phyloP scores from a whole-genome alignment of 495 filamentous ascomycete species.

The Penicillium simplicissimum region DNA sequence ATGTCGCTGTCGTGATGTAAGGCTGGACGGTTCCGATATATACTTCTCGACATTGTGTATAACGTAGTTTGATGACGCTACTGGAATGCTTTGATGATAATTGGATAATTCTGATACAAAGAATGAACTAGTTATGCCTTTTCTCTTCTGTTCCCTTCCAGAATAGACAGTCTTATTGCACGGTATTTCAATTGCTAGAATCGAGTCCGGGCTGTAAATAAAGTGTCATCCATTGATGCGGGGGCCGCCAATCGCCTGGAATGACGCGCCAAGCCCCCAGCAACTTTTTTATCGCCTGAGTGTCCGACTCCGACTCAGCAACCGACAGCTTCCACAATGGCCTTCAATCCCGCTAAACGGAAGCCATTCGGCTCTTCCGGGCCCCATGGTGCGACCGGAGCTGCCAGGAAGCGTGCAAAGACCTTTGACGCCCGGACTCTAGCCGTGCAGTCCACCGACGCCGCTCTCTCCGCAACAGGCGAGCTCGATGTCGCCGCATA shows the following conservation, averaged over 20 bases:
- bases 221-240: not conserved
- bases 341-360: slow-evolving; percentile 39
- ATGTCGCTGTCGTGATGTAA: slow-evolving; percentile 65
- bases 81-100: not conserved
- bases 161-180: not conserved
- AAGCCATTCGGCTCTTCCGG: slow-evolving; percentile 26
- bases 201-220: not conserved
- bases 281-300: slow-evolving; percentile 26
- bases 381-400: slow-evolving; percentile 25
- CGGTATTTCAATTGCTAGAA: too few species aligned
- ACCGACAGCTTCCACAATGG: slow-evolving; percentile 33
- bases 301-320: slow-evolving; percentile 6
- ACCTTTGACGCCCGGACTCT: slow-evolving; percentile 68
- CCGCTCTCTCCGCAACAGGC: slow-evolving; percentile 70
- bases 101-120: not conserved
- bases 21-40: not conserved
- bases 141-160: not conserved
- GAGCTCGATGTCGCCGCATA: slow-evolving; percentile 81
- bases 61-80: not conserved
- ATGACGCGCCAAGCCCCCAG: slow-evolving; percentile 33
- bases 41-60: not conserved
- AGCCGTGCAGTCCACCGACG: slow-evolving; percentile 67
- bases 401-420: slow-evolving; percentile 63
- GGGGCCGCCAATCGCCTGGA: slow-evolving; percentile 18
- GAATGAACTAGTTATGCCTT: slow-evolving; percentile 5